Base-by-base conservation (phyloP, 2,329 filamentous ascomycete species). In the Arthrobotrys sinensis region DNA sequence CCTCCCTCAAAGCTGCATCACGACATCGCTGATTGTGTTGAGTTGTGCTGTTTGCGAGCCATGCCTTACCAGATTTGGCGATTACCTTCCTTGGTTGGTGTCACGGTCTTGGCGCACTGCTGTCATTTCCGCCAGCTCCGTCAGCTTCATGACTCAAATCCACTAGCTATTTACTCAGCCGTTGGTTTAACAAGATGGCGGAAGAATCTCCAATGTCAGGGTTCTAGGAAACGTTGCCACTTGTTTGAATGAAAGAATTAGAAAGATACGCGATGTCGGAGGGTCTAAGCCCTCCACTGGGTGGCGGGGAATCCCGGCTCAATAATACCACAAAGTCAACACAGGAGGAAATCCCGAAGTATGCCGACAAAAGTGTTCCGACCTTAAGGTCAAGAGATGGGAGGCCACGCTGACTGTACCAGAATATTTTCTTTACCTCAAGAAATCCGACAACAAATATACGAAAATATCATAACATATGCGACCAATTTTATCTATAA, bases 381-480 rank as follows among this genome's bases (percentile, higher is more conserved):
- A 14, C 16, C n/a, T 19, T 28, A 10, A 1, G 7, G 28, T 32
- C 11, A 7, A 32, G 7, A 2, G 2, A 4, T n/a, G 4, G 10
- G 5, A 5, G 21, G 24, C 40, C 8, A 6, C 2, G 34, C 53
- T 60, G 7, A 60, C 53, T 2, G 5, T 40, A 12, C 16, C 1
- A 71, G 68, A 8, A 14, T 71, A 7, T 52, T 71, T 8, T 12
- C 4, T 10, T 32, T 71, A n/a, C 68, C 68, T 2, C 36, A 46
- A 32, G 68, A 71, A 53, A 40, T 71, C 0, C 55, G 46, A 0
- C 45, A 62, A 7, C 68, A 71, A 16, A 71, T 71, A 7, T 71
- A 63, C 21, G 55, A 53, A 45, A n/a, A 64, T 34, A 4, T 71
- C 7, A 71, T 71, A 3, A 71, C 55, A 0, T 64, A 43, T 36